phyloP scores from a whole-genome alignment of 805 yeast genomes.

The Ogataea siamensis region DNA sequence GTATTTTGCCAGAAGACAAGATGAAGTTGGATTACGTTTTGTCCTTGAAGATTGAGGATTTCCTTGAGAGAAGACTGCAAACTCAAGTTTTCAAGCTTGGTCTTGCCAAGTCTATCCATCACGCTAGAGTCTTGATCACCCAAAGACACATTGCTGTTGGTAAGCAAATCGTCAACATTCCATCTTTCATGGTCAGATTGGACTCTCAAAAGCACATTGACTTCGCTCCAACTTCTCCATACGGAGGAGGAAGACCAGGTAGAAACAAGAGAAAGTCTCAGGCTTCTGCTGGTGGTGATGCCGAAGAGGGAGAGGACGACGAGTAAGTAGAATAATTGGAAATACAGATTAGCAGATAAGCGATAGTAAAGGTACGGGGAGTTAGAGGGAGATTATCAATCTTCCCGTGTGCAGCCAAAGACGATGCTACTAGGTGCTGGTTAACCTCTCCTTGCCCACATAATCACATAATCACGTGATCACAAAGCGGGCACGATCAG shows the following conservation, averaged over 20 bases:
- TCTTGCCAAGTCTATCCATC: conserved; percentile 99
- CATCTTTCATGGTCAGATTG: conserved; percentile 99
- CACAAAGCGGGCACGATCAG: conserved; percentile 2
- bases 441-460: too few relatives aligned
- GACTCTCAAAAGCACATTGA: conserved; percentile 99
- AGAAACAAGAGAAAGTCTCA: conserved; percentile 97
- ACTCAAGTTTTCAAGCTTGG: conserved; percentile 99
- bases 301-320: conserved; percentile 49
- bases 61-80: conserved; percentile 99
- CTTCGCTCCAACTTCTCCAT: conserved; percentile 98
- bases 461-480: conserved; percentile 19
- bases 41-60: conserved; percentile 97
- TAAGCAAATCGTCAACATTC: conserved; percentile 97
- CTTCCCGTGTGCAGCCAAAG: too few relatives aligned
- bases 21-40: conserved; percentile 99
- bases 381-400: too few relatives aligned
- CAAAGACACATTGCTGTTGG: conserved; percentile 99
- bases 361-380: neutral
- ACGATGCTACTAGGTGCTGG: too few relatives aligned
- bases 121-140: conserved; percentile 97
- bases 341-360: neutral
- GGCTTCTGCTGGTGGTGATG: conserved; percentile 62
- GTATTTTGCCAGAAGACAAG: conserved; percentile 98
- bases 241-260: conserved; percentile 99
- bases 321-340: conserved; percentile 43